phyloP scores from a whole-genome alignment of 176 grass and related monocot species.

The Triticum monococcum region DNA sequence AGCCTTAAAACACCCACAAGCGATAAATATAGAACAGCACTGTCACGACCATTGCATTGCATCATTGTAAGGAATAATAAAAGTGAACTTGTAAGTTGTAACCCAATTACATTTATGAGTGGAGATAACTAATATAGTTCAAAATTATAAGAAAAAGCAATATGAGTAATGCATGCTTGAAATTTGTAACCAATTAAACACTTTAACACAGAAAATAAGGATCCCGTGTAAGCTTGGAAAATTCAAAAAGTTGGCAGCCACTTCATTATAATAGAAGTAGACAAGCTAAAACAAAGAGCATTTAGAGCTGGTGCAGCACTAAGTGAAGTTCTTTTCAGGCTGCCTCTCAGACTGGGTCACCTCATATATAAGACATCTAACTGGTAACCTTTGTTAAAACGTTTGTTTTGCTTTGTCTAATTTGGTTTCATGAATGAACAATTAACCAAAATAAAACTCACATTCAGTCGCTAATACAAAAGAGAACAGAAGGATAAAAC shows the following conservation, averaged over 20 bases:
- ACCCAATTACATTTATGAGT: background rate
- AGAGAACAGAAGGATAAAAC: background rate
- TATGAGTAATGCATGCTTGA: background rate
- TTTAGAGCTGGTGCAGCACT: background rate
- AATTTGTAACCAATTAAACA: slow-evolving; percentile 13
- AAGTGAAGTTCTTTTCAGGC: background rate
- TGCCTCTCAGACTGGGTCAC: background rate
- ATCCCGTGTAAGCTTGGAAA: slow-evolving; percentile 7
- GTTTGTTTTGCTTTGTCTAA: background rate
- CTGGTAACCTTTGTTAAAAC: background rate
- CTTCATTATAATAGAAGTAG: slow-evolving; percentile 19
- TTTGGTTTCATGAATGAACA: slow-evolving; percentile 14
- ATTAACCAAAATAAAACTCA: slow-evolving; percentile 14
- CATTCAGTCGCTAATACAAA: background rate
- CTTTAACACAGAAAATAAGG: slow-evolving; percentile 1
- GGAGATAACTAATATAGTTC: background rate
- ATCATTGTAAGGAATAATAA: background rate
- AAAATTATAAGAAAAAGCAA: background rate
- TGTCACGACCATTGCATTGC: background rate
- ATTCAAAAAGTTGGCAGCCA: slow-evolving; percentile 7
- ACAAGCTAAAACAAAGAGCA: slow-evolving; percentile 5
- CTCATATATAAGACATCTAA: background rate
- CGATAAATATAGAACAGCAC: slow-evolving; percentile 16
- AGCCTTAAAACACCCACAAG: background rate
- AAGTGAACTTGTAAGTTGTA: background rate